These are phyloP conservation scores for Pseudogymnoascus sp. DNA, from an alignment of 2,329 filamentous ascomycete genomes.

Conservation along the genomic window DNA sequence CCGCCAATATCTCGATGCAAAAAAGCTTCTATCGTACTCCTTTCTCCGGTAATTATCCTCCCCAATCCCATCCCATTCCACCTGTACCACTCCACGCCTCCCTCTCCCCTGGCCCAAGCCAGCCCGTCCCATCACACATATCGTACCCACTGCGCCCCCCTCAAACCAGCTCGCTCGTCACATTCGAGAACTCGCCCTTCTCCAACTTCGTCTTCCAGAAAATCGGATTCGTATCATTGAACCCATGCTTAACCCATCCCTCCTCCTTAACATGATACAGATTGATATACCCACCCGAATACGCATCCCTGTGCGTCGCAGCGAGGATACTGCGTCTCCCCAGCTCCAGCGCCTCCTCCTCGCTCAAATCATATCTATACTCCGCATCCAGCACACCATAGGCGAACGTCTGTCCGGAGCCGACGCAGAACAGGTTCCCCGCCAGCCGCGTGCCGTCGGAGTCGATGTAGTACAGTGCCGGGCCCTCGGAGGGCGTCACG, in stretches of 20 bases:
- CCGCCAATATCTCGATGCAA: conserved; percentile 5
- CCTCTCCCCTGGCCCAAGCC: background rate
- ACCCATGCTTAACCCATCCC: conserved; percentile 98
- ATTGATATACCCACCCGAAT: conserved; percentile 97
- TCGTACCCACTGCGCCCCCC: background rate
- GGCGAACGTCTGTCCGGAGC: conserved; percentile 95
- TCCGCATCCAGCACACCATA: conserved; percentile 96
- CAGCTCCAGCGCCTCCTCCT: conserved; percentile 83
- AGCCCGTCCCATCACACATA: background rate
- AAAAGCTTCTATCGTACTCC: conserved; percentile 4
- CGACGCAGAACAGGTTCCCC: conserved; percentile 96
- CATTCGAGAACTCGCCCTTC: conserved; percentile 97
- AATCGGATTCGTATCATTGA: conserved; percentile 96
- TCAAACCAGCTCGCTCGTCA: conserved; percentile 43
- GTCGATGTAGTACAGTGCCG: conserved; percentile 98
- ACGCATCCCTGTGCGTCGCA: conserved; percentile 95
- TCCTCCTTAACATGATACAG: conserved; percentile 98
- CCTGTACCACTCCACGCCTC: background rate
- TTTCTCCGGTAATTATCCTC: conserved; percentile 7
- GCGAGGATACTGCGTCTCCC: conserved; percentile 89
- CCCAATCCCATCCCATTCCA: background rate
- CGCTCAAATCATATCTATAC: conserved; percentile 82
- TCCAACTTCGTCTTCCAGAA: conserved; percentile 99
- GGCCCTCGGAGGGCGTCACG: conserved; percentile 90
- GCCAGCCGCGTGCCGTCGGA: conserved; percentile 87